Evolutionary conservation across 2,329 filamentous ascomycete species (phyloP), one percentile per base, ranked within the genome.

Genomic region (Cordyceps tenuipes): DNA sequence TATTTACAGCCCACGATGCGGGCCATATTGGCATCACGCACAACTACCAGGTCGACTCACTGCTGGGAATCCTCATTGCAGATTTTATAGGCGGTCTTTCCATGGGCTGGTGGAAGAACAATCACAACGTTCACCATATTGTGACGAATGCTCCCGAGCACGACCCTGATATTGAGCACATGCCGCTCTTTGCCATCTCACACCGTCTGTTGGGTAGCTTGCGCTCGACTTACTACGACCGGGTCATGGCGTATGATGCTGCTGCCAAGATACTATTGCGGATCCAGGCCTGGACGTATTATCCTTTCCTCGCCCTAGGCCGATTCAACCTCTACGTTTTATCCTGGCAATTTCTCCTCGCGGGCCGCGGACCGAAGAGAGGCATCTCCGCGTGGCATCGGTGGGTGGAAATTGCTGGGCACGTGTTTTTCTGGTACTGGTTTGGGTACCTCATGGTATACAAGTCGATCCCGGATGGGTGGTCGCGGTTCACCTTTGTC

Each of bases 21-120:
- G 92, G 91, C 7, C 94, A 99, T 73, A 96, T 97, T 88, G 94
- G 90, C 65, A 96, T 99, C 67, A 99, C 94, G 2, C 93, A 97
- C 73, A 81, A 87, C 70, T 97, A 93, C 71, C 86, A 89, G 54
- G 75, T 85, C 43, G 94, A 99, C 72, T 88, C 88, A 1, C 79
- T 88, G 53, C 90, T 99, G 63, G 93, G 91, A 53, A 96, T 97
- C 69, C 76, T 96, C 64, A 88, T 97, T 68, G 91, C 92, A 57
- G 89, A 96, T 71, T 97, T 88, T 67, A 77, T 94, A 21, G 94
- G 94, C 43, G 94, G 94, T 0, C 75, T 99, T 39, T 96, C 91
- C 29, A 76, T 96, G 58, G 90, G 93, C 49, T 99, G 94, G 94
- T 99, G 94, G 93, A 97, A 97, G 75, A 82, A 85, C 63, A 97